Base-by-base conservation (phyloP, 768 basidiomycete genomes). In the Ramaria sp. region DNA sequence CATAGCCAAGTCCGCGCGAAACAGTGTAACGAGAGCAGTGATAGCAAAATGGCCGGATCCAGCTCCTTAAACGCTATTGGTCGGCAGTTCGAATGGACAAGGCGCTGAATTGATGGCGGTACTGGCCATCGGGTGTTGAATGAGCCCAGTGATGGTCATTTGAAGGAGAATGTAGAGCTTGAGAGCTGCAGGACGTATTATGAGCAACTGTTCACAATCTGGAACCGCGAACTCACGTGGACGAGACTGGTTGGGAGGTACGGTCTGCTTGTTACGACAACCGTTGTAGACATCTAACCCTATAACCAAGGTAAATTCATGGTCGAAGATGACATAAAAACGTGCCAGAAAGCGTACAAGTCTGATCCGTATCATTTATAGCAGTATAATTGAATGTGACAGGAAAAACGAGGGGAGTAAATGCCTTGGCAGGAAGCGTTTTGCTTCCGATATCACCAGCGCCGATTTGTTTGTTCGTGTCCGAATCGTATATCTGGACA, bases 321-420 rank as follows among this genome's bases (percentile, higher is more conserved):
- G 56, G 49, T 24, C 57, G 36, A 12, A 30, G 56, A 10, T 42
- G 55, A 49, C 8, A 34, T 9, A 34, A 34, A 34, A 13, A 45
- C 58, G 50, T 30, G 38, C 18, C n/a, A 34, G 13, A 56, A 20
- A 3, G 64, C 76, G 61, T 60, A 90, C 92, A 97, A 20, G 93
- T 95, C 34, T 75, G 71, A 67, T 97, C 93, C 4, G 83, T 78
- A 43, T 78, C 74, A 63, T 97, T 96, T 10, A 78, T 71, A 0
- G 84, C 89, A 12, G 80, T 59, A 65, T 95, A 96, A 0, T 83
- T 80, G 68, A 95, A 94, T 61, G 85, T 85, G 49, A 97, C 70
- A 0, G 91, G 91, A 9, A 97, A 59, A 30, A 76, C 65, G 25
- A 96, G 70, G 32, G 78, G 65, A n/a, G 81, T 75, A 62, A 81